Percentiles rank a stretch among this genome's conserved stretches.
phyloP scores from a whole-genome alignment of 208 protist species.

The Leishmania gerbilli region DNA sequence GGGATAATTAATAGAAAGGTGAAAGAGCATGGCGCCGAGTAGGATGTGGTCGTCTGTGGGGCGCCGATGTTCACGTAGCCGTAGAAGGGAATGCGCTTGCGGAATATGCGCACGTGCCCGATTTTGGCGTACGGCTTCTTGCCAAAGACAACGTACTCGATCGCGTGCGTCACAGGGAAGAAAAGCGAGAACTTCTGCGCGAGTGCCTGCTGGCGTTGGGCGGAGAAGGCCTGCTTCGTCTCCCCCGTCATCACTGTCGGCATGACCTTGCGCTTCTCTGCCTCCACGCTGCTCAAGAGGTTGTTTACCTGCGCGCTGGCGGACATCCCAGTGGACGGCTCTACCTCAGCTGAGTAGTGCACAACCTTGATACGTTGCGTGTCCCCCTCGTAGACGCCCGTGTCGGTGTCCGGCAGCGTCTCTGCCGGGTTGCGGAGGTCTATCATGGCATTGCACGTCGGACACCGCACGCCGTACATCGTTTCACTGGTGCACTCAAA shows the following conservation, averaged over 20 bases:
- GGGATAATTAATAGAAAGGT: conserved; percentile 31
- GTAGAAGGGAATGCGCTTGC: conserved; percentile 62
- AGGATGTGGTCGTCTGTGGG: conserved; percentile 71
- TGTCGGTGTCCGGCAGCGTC: conserved; percentile 49
- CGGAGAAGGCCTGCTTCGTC: conserved; percentile 65
- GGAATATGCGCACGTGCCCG: conserved; percentile 81
- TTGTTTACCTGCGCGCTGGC: conserved; percentile 63
- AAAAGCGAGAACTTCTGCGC: conserved; percentile 74
- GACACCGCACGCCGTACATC: conserved; percentile 67
- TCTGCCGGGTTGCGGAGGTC: conserved; percentile 67
- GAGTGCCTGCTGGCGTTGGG: conserved; percentile 60
- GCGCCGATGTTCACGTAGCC: conserved; percentile 68
- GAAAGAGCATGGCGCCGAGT: conserved; percentile 47
- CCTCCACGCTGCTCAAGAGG: conserved; percentile 39
- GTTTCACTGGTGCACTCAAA: conserved; percentile 57
- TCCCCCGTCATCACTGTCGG: conserved; percentile 64
- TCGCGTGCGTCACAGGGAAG: conserved; percentile 56
- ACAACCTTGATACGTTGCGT: not conserved
- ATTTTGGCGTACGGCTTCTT: conserved; percentile 58
- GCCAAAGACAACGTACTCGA: conserved; percentile 84
- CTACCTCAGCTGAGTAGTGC: conserved; percentile 63
- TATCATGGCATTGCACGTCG: conserved; percentile 59
- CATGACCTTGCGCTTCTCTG: conserved; percentile 62
- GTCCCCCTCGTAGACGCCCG: conserved; percentile 19
- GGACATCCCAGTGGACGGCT: conserved; percentile 49